These are phyloP conservation scores for Cyclotella kingstonii DNA, from an alignment of 108 stramenopile genomes.

Conservation along the genomic window DNA sequence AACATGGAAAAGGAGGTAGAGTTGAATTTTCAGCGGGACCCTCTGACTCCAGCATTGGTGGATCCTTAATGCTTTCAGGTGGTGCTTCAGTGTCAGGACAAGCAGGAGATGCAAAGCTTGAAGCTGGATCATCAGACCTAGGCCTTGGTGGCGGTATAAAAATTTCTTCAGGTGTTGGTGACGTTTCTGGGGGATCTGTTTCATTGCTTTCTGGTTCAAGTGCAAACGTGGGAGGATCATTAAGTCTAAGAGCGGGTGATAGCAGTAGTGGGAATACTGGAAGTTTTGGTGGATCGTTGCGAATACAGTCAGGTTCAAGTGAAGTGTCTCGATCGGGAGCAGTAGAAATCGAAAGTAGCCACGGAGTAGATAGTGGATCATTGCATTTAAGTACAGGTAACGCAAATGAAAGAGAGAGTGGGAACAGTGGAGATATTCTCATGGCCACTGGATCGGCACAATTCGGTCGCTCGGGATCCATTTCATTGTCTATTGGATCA, in stretches of 20 bases:
- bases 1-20: constrained; percentile 12
- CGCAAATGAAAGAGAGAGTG: constrained; percentile 8
- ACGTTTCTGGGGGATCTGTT: constrained; percentile 24
- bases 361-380: constrained; percentile 11
- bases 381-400: constrained; percentile 11
- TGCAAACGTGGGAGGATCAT: constrained; percentile 10
- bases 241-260: constrained; percentile 11
- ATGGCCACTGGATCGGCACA: constrained; percentile 16
- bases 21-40: constrained; percentile 10
- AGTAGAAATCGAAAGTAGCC: constrained; percentile 11
- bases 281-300: constrained; percentile 8
- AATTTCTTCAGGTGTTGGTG: constrained; percentile 17
- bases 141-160: constrained; percentile 1
- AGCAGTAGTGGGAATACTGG: background rate
- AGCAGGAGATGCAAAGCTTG: constrained; percentile 2
- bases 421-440: constrained; percentile 9
- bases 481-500: constrained; percentile 14
- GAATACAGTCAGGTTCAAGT: constrained; percentile 27
- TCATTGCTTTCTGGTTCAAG: constrained; percentile 23
- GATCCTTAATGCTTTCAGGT: constrained; percentile 4
- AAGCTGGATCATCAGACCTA: constrained; percentile 7
- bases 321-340: background rate
- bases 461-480: constrained; percentile 14
- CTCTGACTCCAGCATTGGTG: constrained; percentile 7
- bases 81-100: constrained; percentile 3